Conservation (phyloP, 1,139 yeast species). For the Blastobotrys ciferrii region DNA sequence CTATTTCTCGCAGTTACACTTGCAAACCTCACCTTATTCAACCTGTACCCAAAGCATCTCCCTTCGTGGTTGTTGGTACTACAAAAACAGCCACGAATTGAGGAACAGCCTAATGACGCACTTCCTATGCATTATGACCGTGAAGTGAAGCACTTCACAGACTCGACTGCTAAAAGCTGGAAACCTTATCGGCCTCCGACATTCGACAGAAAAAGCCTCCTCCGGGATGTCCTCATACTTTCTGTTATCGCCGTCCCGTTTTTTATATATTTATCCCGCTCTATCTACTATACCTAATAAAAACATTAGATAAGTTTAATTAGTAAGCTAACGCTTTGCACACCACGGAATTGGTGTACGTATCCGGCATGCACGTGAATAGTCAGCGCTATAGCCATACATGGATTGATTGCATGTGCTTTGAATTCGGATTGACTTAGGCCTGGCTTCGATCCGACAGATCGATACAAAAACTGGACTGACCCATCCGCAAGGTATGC, state of each 20-base stretch:
- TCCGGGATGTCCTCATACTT: neutral
- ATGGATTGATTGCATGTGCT: too few species aligned
- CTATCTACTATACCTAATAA: neutral
- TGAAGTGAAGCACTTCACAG: conserved; percentile 3
- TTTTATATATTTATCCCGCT: neutral
- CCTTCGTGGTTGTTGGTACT: conserved; percentile 8
- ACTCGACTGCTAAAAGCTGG: conserved; percentile 2
- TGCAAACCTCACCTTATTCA: neutral
- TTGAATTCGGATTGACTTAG: too few species aligned
- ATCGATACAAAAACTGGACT: too few species aligned
- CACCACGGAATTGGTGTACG: too few species aligned
- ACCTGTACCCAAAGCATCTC: neutral
- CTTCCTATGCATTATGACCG: conserved; percentile 8
- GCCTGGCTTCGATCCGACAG: too few species aligned
- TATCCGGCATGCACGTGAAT: too few species aligned
- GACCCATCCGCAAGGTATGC: too few species aligned
- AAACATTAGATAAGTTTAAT: neutral
- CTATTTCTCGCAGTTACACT: conserved; percentile 22
- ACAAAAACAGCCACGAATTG: neutral
- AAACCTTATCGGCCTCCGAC: neutral
- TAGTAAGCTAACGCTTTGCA: too few species aligned
- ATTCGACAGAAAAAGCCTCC: neutral
- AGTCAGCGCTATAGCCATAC: too few species aligned
- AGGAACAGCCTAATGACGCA: neutral
- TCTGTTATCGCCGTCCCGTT: neutral